Evolutionary conservation across 1,284 basidiomycete genomes (phyloP), one percentile per base, ranked within the genome.

Genomic region (Boletellus deceptivus): DNA sequence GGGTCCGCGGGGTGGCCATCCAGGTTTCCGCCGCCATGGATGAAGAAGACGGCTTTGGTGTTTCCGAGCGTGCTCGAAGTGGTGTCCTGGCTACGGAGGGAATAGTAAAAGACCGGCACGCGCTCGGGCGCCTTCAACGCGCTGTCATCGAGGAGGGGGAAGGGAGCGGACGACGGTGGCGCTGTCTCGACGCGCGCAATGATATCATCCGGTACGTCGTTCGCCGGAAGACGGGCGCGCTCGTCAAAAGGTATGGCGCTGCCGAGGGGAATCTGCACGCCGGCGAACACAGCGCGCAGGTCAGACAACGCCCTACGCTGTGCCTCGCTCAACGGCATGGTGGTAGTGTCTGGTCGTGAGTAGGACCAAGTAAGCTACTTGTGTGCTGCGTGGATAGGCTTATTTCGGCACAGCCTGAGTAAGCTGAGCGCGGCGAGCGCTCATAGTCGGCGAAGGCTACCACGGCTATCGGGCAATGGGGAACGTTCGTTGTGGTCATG

Each of bases 11-110:
- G 59, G 37, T 59, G 58, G 6, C 47, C 31, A 2, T 3, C 8
- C 13, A 59, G 0, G 20, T 57, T 57, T 1, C 57, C 58, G 6
- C 58, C 58, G 13, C 58, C 55, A 8, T 59, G 58, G 3, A 60
- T 13, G 35, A 35, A 53, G 35, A 62, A 51, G 22, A 59, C 41
- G 34, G 60, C 55, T 3, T 57, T 54, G 33, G 46, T 33, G 4
- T 47, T 38, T 11, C 42, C 40, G 4, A 22, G 34, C 3, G 42
- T 10, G 2, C 14, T 18, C n/a, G 4, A 5, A 8, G 27, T 34
- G 17, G 9, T 41, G 29, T 29, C 29, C 11, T 13, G 17, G 9
- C 17, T 29, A 16, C 29, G 43, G 11, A 55, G 36, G 17, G 50
- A n/a, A 43, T 57, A 57, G 9, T 50, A 57, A 36, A 56, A 59